These are phyloP conservation scores for Rhodotorula sp. DNA, from an alignment of 1,284 basidiomycete species.

Conservation along the genomic window DNA sequence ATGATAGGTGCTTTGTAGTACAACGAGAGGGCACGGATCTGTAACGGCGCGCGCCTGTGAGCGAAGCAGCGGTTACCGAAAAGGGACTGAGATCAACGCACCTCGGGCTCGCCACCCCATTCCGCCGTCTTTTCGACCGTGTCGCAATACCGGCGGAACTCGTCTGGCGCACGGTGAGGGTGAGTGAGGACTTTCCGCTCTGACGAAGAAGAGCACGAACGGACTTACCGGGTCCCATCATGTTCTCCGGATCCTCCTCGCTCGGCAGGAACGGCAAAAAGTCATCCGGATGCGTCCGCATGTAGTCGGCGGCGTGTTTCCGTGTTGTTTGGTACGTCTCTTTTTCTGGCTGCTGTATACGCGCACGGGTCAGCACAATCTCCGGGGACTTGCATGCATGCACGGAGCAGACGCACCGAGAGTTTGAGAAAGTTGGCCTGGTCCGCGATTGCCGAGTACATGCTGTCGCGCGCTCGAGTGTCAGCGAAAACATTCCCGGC, in stretches of 20 bases:
- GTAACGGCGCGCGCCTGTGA: not conserved
- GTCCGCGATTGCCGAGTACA: conserved; percentile 44
- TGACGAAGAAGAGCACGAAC: not conserved
- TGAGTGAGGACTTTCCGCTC: too few relatives aligned
- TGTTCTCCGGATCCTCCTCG: conserved; percentile 71
- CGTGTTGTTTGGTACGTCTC: conserved; percentile 58
- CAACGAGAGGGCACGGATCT: conserved; percentile 81
- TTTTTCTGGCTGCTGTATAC: conserved; percentile 29
- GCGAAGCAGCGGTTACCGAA: too few relatives aligned
- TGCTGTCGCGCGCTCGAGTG: conserved; percentile 14
- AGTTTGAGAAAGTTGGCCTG: conserved; percentile 39
- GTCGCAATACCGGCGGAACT: conserved; percentile 76
- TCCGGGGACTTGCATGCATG: not conserved
- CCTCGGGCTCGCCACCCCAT: conserved; percentile 97
- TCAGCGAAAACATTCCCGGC: not conserved
- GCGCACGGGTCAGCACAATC: not conserved
- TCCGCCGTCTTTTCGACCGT: conserved; percentile 76
- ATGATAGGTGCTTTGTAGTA: conserved; percentile 86
- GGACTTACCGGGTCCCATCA: conserved; percentile 61
- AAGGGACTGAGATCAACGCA: conserved; percentile 45
- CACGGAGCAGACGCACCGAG: conserved; percentile 8
- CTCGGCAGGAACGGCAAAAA: conserved; percentile 89
- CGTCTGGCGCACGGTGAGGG: conserved; percentile 44
- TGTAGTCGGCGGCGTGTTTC: conserved; percentile 73
- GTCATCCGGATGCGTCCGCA: conserved; percentile 78